phyloP scores from a whole-genome alignment of 345 rosid genomes.

The Sonneratia caseolaris region DNA sequence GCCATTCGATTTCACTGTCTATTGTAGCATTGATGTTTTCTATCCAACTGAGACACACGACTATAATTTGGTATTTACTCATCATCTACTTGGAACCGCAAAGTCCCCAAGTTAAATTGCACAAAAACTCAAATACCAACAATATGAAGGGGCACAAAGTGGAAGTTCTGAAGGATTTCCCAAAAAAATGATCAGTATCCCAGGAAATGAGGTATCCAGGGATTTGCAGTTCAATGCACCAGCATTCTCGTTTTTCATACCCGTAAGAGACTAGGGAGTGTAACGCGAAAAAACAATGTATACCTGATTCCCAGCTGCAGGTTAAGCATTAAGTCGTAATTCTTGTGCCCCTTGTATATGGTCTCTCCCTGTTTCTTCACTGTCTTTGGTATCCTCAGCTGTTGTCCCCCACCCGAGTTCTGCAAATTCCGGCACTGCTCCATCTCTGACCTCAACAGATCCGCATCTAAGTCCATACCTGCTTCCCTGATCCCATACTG shows the following conservation, averaged over 20 bases:
- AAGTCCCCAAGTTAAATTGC: too few species aligned
- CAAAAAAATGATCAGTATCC: background rate
- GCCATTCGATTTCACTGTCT: too few species aligned
- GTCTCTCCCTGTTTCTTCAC: constrained; percentile 83
- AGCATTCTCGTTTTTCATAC: background rate
- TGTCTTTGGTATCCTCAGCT: constrained; percentile 53
- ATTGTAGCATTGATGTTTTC: too few species aligned
- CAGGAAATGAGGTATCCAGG: background rate
- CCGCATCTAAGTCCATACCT: constrained; percentile 22
- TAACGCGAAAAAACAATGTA: background rate
- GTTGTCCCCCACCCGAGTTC: constrained; percentile 12
- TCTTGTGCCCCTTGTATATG: constrained; percentile 77
- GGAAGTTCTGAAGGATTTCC: background rate
- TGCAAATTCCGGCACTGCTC: constrained; percentile 26
- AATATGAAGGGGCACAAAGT: background rate
- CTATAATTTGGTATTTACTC: too few species aligned
- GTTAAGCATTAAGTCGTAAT: constrained; percentile 94
- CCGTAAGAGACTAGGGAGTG: background rate
- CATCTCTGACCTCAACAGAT: constrained; percentile 32
- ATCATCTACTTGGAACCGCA: too few species aligned
- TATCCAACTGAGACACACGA: too few species aligned
- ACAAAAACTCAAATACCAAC: background rate
- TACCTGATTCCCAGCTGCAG: constrained; percentile 46
- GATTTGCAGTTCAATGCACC: background rate
- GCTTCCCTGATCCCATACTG: background rate